These are phyloP conservation scores for Fusarium lateritium DNA, from an alignment of 2,329 filamentous ascomycete species.

Conservation along the genomic window DNA sequence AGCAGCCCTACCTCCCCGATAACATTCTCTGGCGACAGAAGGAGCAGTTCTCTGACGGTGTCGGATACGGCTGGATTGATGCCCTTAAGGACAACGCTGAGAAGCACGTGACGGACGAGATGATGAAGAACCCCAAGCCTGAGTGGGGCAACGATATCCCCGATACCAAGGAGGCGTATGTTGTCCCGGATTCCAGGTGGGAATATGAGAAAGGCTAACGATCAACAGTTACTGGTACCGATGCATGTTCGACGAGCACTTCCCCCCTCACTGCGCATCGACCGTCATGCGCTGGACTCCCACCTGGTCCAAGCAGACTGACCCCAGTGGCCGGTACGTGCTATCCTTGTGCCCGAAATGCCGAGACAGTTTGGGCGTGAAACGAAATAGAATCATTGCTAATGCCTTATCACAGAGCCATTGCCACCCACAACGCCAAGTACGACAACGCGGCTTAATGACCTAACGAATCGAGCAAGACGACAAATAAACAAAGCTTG, in stretches of 20 bases:
- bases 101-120: slow-evolving; percentile 91
- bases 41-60: slow-evolving; percentile 99
- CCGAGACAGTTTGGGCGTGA: neutral
- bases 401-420: slow-evolving; percentile 70
- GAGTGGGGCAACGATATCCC: slow-evolving; percentile 96
- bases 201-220: slow-evolving; percentile 45
- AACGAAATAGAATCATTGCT: slow-evolving; percentile 13
- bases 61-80: slow-evolving; percentile 99
- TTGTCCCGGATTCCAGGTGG: slow-evolving; percentile 2
- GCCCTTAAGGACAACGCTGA: slow-evolving; percentile 95
- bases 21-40: slow-evolving; percentile 98
- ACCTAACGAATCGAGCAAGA: slow-evolving; percentile 38
- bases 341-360: slow-evolving; percentile 1
- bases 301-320: slow-evolving; percentile 96
- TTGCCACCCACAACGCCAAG: slow-evolving; percentile 81
- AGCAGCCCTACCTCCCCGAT: slow-evolving; percentile 90
- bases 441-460: slow-evolving; percentile 69
- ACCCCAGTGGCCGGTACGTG: slow-evolving; percentile 88
- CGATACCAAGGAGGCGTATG: slow-evolving; percentile 95
- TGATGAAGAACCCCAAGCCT: slow-evolving; percentile 97
- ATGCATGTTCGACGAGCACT: slow-evolving; percentile 98
- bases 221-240: slow-evolving; percentile 90
- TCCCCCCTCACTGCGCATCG: slow-evolving; percentile 89
- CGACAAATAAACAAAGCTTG: slow-evolving; percentile 26
- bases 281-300: slow-evolving; percentile 98